Percentiles rank a stretch among this genome's conserved stretches.
These are phyloP conservation scores for Lachnellula arida DNA, from an alignment of 2,329 filamentous ascomycete genomes.

Conservation along the genomic window DNA sequence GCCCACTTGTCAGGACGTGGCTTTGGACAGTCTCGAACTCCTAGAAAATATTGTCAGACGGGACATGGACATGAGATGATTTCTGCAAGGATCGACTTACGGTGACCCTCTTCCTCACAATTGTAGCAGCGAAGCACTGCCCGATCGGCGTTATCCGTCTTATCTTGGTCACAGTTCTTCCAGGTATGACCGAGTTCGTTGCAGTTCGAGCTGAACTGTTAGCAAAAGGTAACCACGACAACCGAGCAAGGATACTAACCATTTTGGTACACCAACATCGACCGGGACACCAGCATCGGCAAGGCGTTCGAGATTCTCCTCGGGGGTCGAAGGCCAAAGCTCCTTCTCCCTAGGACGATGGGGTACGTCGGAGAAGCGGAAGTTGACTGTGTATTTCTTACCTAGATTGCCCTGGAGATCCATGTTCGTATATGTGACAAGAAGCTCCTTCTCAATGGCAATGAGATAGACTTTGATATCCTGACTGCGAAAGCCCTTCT, in stretches of 20 bases:
- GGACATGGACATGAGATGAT: not conserved
- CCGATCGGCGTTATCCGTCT: conserved; percentile 41
- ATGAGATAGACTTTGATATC: conserved; percentile 57
- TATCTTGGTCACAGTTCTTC: conserved; percentile 58
- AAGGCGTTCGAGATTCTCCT: conserved; percentile 62
- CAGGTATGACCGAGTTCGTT: conserved; percentile 48
- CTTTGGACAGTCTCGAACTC: conserved; percentile 58
- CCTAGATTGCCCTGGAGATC: conserved; percentile 64
- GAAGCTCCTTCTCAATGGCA: conserved; percentile 53
- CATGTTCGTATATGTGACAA: conserved; percentile 61
- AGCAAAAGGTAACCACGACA: not conserved
- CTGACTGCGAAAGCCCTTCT: conserved; percentile 53
- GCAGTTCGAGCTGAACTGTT: conserved; percentile 44
- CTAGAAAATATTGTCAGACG: not conserved
- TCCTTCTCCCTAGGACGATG: conserved; percentile 53
- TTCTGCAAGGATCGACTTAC: conserved; percentile 27
- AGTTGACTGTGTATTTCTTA: conserved; percentile 59
- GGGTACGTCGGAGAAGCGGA: conserved; percentile 56
- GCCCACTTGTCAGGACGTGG: conserved; percentile 59
- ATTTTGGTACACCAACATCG: conserved; percentile 54
- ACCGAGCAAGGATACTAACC: conserved; percentile 26
- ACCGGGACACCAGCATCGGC: conserved; percentile 60
- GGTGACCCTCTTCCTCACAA: conserved; percentile 60
- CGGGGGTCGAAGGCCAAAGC: conserved; percentile 52
- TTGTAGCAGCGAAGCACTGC: conserved; percentile 57